Evolutionary conservation across 2,329 filamentous ascomycete genomes (phyloP).

Genomic region (Talaromyces sp.): DNA sequence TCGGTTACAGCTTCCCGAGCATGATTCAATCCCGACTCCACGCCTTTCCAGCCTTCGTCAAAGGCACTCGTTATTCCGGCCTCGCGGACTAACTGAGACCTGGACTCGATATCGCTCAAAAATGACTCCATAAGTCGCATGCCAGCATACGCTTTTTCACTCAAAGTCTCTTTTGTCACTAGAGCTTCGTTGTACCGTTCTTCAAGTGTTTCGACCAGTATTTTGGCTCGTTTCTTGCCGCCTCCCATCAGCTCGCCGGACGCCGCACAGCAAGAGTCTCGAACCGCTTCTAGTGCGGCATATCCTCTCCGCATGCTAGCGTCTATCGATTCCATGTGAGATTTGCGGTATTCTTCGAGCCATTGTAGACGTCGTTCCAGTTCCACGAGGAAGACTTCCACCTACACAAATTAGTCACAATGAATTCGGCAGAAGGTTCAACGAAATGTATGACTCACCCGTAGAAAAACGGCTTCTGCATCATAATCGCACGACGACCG

Average conservation of each 20-base stretch:
- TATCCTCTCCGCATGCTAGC: conserved; percentile 80
- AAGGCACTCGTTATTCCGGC: conserved; percentile 74
- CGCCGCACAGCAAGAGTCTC: conserved; percentile 81
- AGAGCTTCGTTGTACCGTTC: conserved; percentile 81
- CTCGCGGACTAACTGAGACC: conserved; percentile 68
- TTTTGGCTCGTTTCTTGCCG: conserved; percentile 74
- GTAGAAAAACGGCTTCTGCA: conserved; percentile 45
- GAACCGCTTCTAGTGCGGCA: conserved; percentile 77
- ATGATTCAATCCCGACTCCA: conserved; percentile 72
- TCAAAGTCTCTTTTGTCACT: conserved; percentile 76
- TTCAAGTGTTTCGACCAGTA: conserved; percentile 92
- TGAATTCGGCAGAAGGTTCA: background rate
- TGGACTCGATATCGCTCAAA: conserved; percentile 77
- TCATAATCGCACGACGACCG: conserved; percentile 44
- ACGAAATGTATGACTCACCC: conserved; percentile 27
- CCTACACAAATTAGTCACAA: conserved; percentile 26
- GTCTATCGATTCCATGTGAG: conserved; percentile 76
- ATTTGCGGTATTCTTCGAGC: conserved; percentile 80
- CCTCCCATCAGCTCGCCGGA: conserved; percentile 87
- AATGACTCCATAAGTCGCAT: conserved; percentile 83
- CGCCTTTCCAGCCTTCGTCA: conserved; percentile 71
- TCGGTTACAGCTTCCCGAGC: conserved; percentile 69
- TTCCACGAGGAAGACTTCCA: conserved; percentile 62
- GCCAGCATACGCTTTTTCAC: conserved; percentile 85
- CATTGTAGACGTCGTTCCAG: conserved; percentile 82